phyloP scores from a whole-genome alignment of 495 filamentous ascomycete genomes.

The Xylaria cubensis region DNA sequence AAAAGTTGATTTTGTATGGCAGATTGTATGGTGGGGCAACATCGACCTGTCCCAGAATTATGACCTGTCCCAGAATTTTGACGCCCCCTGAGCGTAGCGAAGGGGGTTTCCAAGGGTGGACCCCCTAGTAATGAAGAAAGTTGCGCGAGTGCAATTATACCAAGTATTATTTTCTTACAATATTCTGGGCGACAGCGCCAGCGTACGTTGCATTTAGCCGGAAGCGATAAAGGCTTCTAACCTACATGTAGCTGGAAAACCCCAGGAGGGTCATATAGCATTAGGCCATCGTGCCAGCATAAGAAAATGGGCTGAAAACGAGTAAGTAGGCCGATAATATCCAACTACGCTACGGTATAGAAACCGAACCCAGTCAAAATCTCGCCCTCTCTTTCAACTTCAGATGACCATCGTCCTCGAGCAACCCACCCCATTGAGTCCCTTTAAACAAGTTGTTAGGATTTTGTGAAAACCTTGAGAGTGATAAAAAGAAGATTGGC shows the following conservation, averaged over 20 bases:
- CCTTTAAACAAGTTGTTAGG: no score
- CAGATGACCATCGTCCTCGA: neutral
- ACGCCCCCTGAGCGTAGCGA: no score
- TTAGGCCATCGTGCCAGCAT: neutral
- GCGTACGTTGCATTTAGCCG: slow-evolving; percentile 9
- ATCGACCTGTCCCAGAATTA: no score
- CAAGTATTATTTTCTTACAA: no score
- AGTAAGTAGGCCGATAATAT: neutral
- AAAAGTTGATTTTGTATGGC: no score
- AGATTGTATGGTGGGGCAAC: no score
- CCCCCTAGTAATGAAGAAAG: no score
- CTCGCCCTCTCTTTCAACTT: neutral
- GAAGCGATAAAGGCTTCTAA: neutral
- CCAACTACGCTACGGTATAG: neutral
- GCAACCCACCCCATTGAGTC: neutral
- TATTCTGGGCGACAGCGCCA: neutral
- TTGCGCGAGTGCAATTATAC: no score
- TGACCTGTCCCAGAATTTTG: no score
- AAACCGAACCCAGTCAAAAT: neutral
- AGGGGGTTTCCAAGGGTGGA: no score
- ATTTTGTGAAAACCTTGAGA: neutral
- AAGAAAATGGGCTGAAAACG: neutral
- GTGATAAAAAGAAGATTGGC: neutral
- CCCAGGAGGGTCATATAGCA: neutral
- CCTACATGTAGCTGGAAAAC: neutral